Evolutionary conservation across 1,284 basidiomycete species (phyloP), one percentile per base, ranked within the genome.

Genomic region (Uromyces viciae-fabae): DNA sequence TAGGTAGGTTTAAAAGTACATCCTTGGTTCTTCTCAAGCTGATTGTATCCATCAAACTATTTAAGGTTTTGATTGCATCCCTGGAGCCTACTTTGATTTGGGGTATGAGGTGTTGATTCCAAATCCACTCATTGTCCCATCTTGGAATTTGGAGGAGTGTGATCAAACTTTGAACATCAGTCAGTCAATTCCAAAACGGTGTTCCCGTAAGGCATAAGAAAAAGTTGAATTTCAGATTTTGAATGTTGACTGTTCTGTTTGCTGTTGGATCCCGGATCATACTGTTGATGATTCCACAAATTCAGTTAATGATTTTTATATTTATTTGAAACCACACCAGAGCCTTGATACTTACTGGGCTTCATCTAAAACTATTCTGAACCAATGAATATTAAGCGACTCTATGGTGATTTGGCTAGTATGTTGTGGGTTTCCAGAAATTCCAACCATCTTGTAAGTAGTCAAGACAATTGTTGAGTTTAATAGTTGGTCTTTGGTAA

Each of bases 141-240:
- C 33, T 31, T n/a, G 7, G 11, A 5, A 66, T 66, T 38, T 40
- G 36, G 33, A 66, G n/a, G 5, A 66, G 36, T 36, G 7, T 17
- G 11, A 66, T 11, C 5, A 66, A 31, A 38, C 62, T 66, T 66
- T 62, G n/a, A 9, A 62, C 17, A 19, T 62, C 33, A 17, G n/a
- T 62, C 33, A 62, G 31, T n/a, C 60, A 36, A 31, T 66, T 42
- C 38, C 40, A 22, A 9, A 66, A 36, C 8, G 62, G 62, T 2
- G 31, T 66, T 38, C 62, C 62, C n/a, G 62, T 66, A 8, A 66
- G 33, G 28, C 62, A 66, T n/a, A 66, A n/a, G 38, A 66, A 11
- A 66, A 38, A 42, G 17, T 66, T 66, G 4, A 36, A 7, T 28
- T 66, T 15, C 4, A 66, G 62, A 3, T 31, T 17, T 38, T 66